Percentiles rank a stretch among this genome's conserved stretches.
Evolutionary conservation across 805 yeast species (phyloP).

Genomic region (Torulaspora quercuum): DNA sequence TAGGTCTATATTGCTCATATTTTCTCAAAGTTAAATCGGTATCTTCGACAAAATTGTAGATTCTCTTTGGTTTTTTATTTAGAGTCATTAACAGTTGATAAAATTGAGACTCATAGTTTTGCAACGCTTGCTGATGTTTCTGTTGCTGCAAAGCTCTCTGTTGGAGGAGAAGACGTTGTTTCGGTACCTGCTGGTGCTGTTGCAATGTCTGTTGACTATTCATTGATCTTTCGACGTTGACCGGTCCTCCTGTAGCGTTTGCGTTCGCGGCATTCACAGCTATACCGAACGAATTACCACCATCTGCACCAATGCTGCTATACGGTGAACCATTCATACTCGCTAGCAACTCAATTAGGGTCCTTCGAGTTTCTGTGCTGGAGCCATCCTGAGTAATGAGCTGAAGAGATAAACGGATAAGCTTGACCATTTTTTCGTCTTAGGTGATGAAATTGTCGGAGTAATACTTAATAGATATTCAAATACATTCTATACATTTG

Average conservation of each 20-base stretch:
- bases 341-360: no score
- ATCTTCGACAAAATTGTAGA: slow-evolving; percentile 63
- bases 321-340: slow-evolving; percentile 11
- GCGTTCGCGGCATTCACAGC: slow-evolving; percentile 20
- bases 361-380: slow-evolving; percentile 1
- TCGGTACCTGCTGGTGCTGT: slow-evolving; percentile 27
- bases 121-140: slow-evolving; percentile 41
- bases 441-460: no score
- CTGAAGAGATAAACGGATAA: no score
- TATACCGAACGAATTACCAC: slow-evolving; percentile 19
- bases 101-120: slow-evolving; percentile 42
- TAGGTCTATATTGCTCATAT: slow-evolving; percentile 72
- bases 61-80: slow-evolving; percentile 43
- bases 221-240: slow-evolving; percentile 11
- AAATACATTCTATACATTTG: no score
- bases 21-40: slow-evolving; percentile 70
- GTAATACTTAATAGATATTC: no score
- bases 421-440: no score
- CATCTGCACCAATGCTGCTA: slow-evolving; percentile 2
- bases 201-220: slow-evolving; percentile 18
- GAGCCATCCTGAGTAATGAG: no score
- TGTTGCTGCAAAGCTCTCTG: slow-evolving; percentile 29
- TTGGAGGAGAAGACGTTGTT: slow-evolving; percentile 36
- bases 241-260: slow-evolving; percentile 17
- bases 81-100: slow-evolving; percentile 36